Evolutionary conservation across 2,329 filamentous ascomycete species (phyloP).

Genomic region (Amphichorda felina): DNA sequence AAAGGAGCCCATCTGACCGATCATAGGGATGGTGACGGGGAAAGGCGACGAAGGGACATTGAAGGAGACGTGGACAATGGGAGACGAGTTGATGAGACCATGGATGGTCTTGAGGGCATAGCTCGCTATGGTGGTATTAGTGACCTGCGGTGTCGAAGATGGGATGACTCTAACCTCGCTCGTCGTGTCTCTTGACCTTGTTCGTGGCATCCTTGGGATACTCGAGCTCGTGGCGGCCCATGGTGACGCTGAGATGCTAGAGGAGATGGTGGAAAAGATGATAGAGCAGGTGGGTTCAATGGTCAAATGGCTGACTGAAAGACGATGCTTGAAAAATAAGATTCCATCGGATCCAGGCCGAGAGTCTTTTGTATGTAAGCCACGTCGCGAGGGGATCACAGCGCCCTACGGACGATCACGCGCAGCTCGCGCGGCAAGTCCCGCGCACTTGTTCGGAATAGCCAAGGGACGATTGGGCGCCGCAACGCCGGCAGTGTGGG

Average conservation of each 20-base stretch:
- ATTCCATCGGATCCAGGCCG: too few relatives aligned
- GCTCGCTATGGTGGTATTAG: slow-evolving; percentile 33
- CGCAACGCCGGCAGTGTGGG: too few relatives aligned
- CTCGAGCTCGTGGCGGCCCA: slow-evolving; percentile 30
- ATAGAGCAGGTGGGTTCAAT: too few relatives aligned
- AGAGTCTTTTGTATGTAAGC: too few relatives aligned
- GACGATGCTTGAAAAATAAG: too few relatives aligned
- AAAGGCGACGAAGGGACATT: slow-evolving; percentile 52
- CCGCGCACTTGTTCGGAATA: too few relatives aligned
- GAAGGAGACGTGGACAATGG: slow-evolving; percentile 73
- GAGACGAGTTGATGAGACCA: slow-evolving; percentile 59
- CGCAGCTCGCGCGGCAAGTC: too few relatives aligned
- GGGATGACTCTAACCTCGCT: slow-evolving; percentile 35
- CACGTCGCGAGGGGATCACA: too few relatives aligned
- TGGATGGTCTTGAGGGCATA: slow-evolving; percentile 69
- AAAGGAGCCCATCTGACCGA: slow-evolving; percentile 71
- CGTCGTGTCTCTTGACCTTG: slow-evolving; percentile 55
- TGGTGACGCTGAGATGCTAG: slow-evolving; percentile 7
- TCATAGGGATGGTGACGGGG: slow-evolving; percentile 72
- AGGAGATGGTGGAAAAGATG: neutral
- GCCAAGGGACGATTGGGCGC: too few relatives aligned
- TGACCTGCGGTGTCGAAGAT: neutral
- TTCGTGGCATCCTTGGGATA: slow-evolving; percentile 54
- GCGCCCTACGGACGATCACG: too few relatives aligned
- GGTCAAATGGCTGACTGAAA: too few relatives aligned